Evolutionary conservation across 208 protist genomes (phyloP).

Genomic region (Angomonas desouzai): DNA sequence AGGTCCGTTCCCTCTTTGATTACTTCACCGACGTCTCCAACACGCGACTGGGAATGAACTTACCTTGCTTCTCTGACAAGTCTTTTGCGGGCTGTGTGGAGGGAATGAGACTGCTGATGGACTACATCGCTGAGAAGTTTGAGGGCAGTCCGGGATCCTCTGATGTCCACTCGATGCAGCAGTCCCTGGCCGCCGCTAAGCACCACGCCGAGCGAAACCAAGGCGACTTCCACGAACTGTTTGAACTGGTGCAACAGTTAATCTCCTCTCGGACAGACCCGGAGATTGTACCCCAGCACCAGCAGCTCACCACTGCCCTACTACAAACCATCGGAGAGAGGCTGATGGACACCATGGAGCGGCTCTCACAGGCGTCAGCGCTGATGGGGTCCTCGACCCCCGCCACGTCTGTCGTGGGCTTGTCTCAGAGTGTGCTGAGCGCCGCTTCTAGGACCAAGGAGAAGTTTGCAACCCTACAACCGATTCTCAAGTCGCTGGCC

Average conservation of each 20-base stretch:
- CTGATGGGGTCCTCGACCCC: background rate
- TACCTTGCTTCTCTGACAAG: conserved; percentile 27
- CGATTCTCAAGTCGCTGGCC: background rate
- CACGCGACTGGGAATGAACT: conserved; percentile 19
- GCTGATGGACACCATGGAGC: background rate
- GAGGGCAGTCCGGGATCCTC: background rate
- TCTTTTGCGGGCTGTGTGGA: conserved; percentile 28
- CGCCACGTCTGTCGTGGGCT: background rate
- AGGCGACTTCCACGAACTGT: background rate
- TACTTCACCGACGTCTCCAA: conserved; percentile 7
- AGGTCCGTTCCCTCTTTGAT: conserved; percentile 11
- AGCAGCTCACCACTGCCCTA: background rate
- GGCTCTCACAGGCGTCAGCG: background rate
- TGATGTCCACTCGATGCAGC: background rate
- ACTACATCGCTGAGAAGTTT: conserved; percentile 6
- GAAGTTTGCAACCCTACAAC: background rate
- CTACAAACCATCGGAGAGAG: background rate
- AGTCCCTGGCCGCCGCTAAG: background rate
- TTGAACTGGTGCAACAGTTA: background rate
- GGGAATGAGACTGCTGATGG: conserved; percentile 27
- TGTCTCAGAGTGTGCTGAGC: background rate
- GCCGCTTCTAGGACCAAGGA: background rate
- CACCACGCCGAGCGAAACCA: background rate
- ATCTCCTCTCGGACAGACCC: background rate
- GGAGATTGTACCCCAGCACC: background rate